phyloP scores from a whole-genome alignment of 2,329 filamentous ascomycete genomes.

The Botrytis galanthina region DNA sequence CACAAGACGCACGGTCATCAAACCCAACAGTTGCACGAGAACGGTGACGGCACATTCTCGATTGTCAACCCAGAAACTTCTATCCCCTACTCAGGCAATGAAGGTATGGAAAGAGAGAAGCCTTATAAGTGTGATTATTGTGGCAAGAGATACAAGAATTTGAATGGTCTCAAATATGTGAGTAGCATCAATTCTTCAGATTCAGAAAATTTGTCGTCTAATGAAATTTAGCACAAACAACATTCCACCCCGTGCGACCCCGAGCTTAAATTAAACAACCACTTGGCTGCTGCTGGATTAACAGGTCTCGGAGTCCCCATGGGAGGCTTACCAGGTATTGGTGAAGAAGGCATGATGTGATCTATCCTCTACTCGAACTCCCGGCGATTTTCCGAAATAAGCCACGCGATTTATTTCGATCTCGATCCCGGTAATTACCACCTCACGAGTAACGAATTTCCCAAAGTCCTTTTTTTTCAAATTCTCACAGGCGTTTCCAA shows the following conservation, averaged over 20 bases:
- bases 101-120: slow-evolving; percentile 99
- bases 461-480: not conserved
- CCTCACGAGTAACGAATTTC: slow-evolving; percentile 16
- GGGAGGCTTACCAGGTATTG: slow-evolving; percentile 53
- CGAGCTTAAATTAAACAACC: slow-evolving; percentile 57
- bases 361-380: not conserved
- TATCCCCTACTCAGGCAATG: slow-evolving; percentile 87
- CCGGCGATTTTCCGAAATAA: slow-evolving; percentile 13
- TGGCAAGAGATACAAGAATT: slow-evolving; percentile 97
- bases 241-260: slow-evolving; percentile 90
- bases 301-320: slow-evolving; percentile 35
- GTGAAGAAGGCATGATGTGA: slow-evolving; percentile 48
- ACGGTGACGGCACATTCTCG: slow-evolving; percentile 94
- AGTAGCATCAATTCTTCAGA: slow-evolving; percentile 37
- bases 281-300: slow-evolving; percentile 38
- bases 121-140: slow-evolving; percentile 96
- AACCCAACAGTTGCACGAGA: slow-evolving; percentile 94
- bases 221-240: slow-evolving; percentile 60
- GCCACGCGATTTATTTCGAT: slow-evolving; percentile 9
- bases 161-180: slow-evolving; percentile 96
- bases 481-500: slow-evolving; percentile 11
- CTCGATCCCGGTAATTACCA: slow-evolving; percentile 16
- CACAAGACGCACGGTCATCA: slow-evolving; percentile 87
- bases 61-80: slow-evolving; percentile 97
- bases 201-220: slow-evolving; percentile 35